These are phyloP conservation scores for Amanita fuliginea DNA, from an alignment of 768 basidiomycete species.

Conservation along the genomic window DNA sequence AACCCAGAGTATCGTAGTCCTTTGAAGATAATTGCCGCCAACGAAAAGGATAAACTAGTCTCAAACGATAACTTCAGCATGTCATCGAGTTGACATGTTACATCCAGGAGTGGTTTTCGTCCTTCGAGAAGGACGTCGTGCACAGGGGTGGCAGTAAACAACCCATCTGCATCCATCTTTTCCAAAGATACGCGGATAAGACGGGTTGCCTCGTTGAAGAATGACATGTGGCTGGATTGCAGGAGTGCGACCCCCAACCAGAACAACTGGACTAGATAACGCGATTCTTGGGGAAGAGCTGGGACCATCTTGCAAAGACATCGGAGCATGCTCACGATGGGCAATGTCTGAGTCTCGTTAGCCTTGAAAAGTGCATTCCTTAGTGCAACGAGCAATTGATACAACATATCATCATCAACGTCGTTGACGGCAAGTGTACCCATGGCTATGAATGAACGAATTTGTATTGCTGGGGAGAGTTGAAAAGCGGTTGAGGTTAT, in stretches of 20 bases:
- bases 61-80: constrained; percentile 70
- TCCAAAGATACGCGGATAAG: constrained; percentile 58
- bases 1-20: constrained; percentile 64
- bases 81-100: constrained; percentile 62
- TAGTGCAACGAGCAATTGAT: constrained; percentile 87
- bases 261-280: constrained; percentile 68
- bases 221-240: constrained; percentile 61
- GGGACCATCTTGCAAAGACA: constrained; percentile 75
- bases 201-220: constrained; percentile 59
- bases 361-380: constrained; percentile 57
- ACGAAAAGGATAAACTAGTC: constrained; percentile 66
- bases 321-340: constrained; percentile 81
- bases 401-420: constrained; percentile 87
- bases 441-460: constrained; percentile 75
- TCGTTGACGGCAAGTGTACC: constrained; percentile 75
- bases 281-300: constrained; percentile 52
- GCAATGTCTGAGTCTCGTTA: constrained; percentile 56
- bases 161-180: constrained; percentile 48
- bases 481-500: constrained; percentile 87
- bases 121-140: constrained; percentile 49
- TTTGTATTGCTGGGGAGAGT: constrained; percentile 78
- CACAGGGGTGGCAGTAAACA: constrained; percentile 45
- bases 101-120: constrained; percentile 54
- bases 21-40: constrained; percentile 80
- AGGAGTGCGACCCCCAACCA: constrained; percentile 84